Evolutionary conservation across 208 protist species (phyloP).

Genomic region (Leishmania braziliensis): DNA sequence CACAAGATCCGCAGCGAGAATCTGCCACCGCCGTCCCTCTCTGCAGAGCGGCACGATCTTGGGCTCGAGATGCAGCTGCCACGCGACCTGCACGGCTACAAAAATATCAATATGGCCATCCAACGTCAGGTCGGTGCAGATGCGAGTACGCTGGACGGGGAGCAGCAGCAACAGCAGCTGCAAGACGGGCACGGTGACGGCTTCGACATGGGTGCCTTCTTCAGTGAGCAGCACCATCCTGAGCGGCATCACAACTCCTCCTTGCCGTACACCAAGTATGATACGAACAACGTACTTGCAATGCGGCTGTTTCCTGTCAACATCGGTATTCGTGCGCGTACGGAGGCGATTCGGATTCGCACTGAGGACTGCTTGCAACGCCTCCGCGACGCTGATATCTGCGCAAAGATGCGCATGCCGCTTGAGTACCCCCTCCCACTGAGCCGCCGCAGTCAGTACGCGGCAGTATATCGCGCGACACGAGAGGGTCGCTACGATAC

Average conservation of each 20-base stretch:
- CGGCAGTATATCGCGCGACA: neutral
- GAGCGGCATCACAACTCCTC: conserved; percentile 73
- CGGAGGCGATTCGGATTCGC: conserved; percentile 56
- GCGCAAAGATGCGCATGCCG: conserved; percentile 34
- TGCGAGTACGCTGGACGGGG: conserved; percentile 6
- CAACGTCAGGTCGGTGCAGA: conserved; percentile 39
- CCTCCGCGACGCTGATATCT: conserved; percentile 53
- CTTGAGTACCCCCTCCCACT: conserved; percentile 60
- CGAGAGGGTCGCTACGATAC: neutral
- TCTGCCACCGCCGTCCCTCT: conserved; percentile 60
- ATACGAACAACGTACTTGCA: conserved; percentile 72
- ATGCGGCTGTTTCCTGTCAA: conserved; percentile 75
- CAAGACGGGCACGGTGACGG: conserved; percentile 10
- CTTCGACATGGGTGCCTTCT: conserved; percentile 51
- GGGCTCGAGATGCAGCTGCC: conserved; percentile 71
- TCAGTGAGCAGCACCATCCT: conserved; percentile 38
- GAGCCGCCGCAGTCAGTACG: conserved; percentile 17
- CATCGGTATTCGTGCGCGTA: conserved; percentile 45
- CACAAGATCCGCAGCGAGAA: conserved; percentile 56
- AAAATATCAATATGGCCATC: conserved; percentile 33
- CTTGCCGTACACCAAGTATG: conserved; percentile 37
- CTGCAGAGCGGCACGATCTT: conserved; percentile 58
- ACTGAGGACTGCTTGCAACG: conserved; percentile 68
- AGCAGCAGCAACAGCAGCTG: neutral
- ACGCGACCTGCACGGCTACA: conserved; percentile 31